Evolutionary conservation across 192 early-diverging fungal species (phyloP).

Genomic region (Umbelopsis sp.): DNA sequence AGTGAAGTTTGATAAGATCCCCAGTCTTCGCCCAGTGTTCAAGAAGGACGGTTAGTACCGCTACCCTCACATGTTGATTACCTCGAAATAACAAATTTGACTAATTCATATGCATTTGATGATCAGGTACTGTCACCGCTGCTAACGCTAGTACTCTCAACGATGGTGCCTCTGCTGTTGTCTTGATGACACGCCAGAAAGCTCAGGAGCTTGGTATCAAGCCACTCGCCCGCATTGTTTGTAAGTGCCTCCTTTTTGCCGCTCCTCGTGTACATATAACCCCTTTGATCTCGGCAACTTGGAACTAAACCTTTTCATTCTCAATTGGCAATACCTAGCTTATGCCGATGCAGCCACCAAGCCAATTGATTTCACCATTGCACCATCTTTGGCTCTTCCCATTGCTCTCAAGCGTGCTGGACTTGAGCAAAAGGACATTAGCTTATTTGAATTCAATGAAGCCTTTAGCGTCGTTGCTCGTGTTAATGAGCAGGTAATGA

Average conservation of each 20-base stretch:
- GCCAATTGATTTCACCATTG: constrained; percentile 95
- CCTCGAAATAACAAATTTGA: neutral
- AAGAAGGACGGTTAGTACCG: constrained; percentile 68
- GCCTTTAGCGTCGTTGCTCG: constrained; percentile 92
- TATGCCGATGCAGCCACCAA: constrained; percentile 89
- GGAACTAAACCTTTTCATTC: neutral
- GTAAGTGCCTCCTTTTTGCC: constrained; percentile 22
- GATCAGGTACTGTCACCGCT: constrained; percentile 86
- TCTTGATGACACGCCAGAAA: constrained; percentile 78
- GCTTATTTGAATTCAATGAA: constrained; percentile 96
- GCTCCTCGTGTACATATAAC: neutral
- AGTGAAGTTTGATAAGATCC: constrained; percentile 90
- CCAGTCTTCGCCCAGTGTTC: constrained; percentile 78
- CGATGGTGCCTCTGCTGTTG: constrained; percentile 93
- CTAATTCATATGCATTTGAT: constrained; percentile 7
- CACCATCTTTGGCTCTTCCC: constrained; percentile 90
- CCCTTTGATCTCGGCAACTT: neutral
- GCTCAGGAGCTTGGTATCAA: constrained; percentile 77
- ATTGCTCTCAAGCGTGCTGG: constrained; percentile 90
- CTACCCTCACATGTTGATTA: neutral
- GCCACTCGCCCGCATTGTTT: constrained; percentile 87
- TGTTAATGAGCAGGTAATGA: constrained; percentile 80
- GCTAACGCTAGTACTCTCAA: constrained; percentile 95
- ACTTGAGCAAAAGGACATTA: constrained; percentile 81
- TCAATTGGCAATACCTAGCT: constrained; percentile 25